phyloP scores from a whole-genome alignment of 805 yeast species.

The Kregervanrija pseudodelftensis region DNA sequence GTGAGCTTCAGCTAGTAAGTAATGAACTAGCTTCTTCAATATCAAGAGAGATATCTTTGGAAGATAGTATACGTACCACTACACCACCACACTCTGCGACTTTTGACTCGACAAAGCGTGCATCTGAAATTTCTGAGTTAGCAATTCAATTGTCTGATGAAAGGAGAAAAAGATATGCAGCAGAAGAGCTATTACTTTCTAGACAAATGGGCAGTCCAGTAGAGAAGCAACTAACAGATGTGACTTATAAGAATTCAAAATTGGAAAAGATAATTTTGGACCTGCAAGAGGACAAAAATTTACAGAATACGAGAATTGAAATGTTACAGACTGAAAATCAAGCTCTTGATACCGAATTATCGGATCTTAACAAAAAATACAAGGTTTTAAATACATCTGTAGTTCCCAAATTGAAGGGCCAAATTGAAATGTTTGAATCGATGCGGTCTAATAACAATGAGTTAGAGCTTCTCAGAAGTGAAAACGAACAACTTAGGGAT shows the following conservation, averaged over 20 bases:
- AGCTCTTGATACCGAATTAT: slow-evolving; percentile 32
- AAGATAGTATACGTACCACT: slow-evolving; percentile 20
- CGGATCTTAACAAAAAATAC: slow-evolving; percentile 33
- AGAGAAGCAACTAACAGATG: slow-evolving; percentile 46
- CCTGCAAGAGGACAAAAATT: not conserved
- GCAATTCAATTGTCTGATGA: slow-evolving; percentile 56
- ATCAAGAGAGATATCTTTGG: slow-evolving; percentile 58
- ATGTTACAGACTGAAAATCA: slow-evolving; percentile 30
- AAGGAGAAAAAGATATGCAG: slow-evolving; percentile 55
- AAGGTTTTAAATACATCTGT: slow-evolving; percentile 34
- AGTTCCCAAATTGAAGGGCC: slow-evolving; percentile 41
- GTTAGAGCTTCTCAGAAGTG: slow-evolving; percentile 22
- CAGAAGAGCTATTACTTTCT: slow-evolving; percentile 62
- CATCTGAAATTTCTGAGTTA: slow-evolving; percentile 41
- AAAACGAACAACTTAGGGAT: slow-evolving; percentile 27
- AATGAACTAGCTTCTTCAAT: slow-evolving; percentile 69
- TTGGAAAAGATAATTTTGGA: slow-evolving; percentile 34
- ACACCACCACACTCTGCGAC: not conserved
- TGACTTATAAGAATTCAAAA: slow-evolving; percentile 50
- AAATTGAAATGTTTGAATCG: slow-evolving; percentile 26
- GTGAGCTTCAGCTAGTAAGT: slow-evolving; percentile 62
- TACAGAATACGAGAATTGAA: slow-evolving; percentile 32
- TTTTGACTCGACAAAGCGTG: slow-evolving; percentile 24
- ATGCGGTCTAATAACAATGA: slow-evolving; percentile 16
- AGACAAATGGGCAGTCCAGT: slow-evolving; percentile 32